Base-by-base conservation (phyloP, 78 protist species). In the Dictyostelium intermedium region DNA sequence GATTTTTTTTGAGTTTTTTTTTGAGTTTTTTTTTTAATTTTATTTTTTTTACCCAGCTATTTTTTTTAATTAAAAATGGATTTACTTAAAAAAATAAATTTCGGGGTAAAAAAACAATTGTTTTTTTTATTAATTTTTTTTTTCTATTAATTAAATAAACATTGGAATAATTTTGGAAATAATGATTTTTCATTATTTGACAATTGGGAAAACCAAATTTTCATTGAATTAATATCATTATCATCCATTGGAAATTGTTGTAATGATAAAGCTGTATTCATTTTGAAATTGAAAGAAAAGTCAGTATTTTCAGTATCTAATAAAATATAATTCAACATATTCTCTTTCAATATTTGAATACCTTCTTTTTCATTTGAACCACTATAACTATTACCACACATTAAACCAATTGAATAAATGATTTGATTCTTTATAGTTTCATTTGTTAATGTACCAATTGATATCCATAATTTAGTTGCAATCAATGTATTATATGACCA, bases 401-500 rank as follows among this genome's bases (percentile, higher is more conserved):
- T 41, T 23, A 27, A 27, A 25, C 82, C 91, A 3, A 84, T 32
- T 27, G 82, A 41, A 63, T 84, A 53, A 1, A 82, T 50, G 11
- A 84, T 37, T 69, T 45, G 50, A 45, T 41, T 39, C 5, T 45
- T 18, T 41, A 41, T 25, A 45, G 32, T 23, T 14, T 16, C 83
- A 70, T 43, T 41, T 1, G 50, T 63, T 14, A 32, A 16, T 53
- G 11, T 9, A 45, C 91, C 91, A 27, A 73, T 35, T 13, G 34
- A 72, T 23, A 10, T 10, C 92, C 92, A 86, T 23, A 76, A 63
- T 34, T 43, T 50, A 2, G 79, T 86, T 5, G 92, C 92, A 76
- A 86, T 60, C 7, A 86, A 37, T 16, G 61, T 73, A 39, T 86
- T 77, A 47, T 74, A 61, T 18, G 92, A 60, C 92, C 92, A 86